phyloP scores from a whole-genome alignment of 164 flowering plant genomes.

The Buxus sempervirens region DNA sequence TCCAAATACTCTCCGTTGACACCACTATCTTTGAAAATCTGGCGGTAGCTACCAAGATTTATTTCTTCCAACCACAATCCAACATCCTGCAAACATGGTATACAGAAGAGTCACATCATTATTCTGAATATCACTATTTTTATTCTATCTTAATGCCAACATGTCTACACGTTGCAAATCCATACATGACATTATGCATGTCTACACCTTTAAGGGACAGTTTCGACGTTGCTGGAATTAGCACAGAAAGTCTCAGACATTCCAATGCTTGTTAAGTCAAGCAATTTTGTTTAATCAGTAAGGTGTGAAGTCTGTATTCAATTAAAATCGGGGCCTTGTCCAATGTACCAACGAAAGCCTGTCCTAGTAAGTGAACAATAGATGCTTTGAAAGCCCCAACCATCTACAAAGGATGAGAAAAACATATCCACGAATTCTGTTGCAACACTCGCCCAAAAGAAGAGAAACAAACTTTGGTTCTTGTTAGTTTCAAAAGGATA shows the following conservation, averaged over 20 bases:
- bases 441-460: no score
- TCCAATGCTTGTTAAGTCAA: background rate
- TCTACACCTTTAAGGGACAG: background rate
- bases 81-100: constrained; percentile 61
- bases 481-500: no score
- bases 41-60: constrained; percentile 84
- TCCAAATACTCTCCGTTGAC: constrained; percentile 95
- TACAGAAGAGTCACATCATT: background rate
- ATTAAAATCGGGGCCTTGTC: no score
- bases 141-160: no score
- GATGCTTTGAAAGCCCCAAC: no score
- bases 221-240: background rate
- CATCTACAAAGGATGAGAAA: no score
- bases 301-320: no score
- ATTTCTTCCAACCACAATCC: constrained; percentile 96
- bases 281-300: no score
- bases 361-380: no score
- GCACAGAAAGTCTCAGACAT: background rate
- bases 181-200: background rate
- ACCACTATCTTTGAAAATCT: constrained; percentile 77
- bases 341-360: no score
- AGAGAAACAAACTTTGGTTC: no score
- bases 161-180: background rate
- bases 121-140: background rate
- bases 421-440: no score